phyloP scores from a whole-genome alignment of 768 basidiomycete species.

The Suillus hirtellus region DNA sequence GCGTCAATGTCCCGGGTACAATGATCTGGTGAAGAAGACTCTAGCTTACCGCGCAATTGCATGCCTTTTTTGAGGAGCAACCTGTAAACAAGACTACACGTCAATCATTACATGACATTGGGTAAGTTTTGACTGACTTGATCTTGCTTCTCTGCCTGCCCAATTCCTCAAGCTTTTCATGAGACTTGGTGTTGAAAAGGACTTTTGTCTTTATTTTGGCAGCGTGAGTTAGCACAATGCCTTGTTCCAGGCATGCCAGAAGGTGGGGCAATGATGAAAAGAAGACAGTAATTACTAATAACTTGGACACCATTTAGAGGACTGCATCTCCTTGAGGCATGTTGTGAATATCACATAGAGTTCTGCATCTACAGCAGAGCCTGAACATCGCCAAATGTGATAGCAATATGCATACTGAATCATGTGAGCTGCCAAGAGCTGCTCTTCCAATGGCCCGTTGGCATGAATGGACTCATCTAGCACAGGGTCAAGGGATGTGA shows the following conservation, averaged over 20 bases:
- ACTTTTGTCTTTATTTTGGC: constrained; percentile 34
- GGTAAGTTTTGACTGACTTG: constrained; percentile 30
- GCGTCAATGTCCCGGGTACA: constrained; percentile 18
- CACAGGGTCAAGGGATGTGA: constrained; percentile 3
- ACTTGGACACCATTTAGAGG: constrained; percentile 28
- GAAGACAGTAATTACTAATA: constrained; percentile 39
- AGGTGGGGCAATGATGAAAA: constrained; percentile 47
- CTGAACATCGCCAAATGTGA: constrained; percentile 6
- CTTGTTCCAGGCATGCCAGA: too few species aligned
- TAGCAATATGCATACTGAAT: constrained; percentile 24
- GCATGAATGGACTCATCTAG: constrained; percentile 18
- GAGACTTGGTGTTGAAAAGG: constrained; percentile 24
- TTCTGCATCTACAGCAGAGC: constrained; percentile 17
- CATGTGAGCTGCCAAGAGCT: constrained; percentile 23
- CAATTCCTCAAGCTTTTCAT: constrained; percentile 38
- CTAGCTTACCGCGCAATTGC: constrained; percentile 31
- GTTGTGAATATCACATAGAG: constrained; percentile 25
- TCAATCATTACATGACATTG: not conserved
- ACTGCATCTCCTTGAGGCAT: constrained; percentile 29
- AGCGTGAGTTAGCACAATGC: constrained; percentile 22
- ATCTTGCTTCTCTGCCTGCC: constrained; percentile 29
- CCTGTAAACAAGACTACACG: constrained; percentile 20
- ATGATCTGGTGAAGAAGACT: constrained; percentile 34
- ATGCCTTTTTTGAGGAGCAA: constrained; percentile 26
- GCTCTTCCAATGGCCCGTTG: constrained; percentile 25